A percentile compares a stretch with the other conserved stretches of the same genome.
Conservation (phyloP, 2,329 filamentous ascomycete genomes). For the Tolypocladium ovalisporum region DNA sequence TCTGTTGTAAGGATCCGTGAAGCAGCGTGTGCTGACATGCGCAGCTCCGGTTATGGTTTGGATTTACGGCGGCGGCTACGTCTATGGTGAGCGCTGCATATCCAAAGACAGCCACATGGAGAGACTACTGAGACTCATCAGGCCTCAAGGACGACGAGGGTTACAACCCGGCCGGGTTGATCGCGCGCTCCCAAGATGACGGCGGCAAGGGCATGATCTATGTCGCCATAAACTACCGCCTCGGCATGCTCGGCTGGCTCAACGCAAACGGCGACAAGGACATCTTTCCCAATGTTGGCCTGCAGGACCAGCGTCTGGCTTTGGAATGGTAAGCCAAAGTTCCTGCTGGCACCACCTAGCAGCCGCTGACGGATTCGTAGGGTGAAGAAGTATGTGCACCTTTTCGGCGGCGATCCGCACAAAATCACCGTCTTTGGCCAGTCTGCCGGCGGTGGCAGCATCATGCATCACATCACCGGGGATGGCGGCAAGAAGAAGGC, state of each 20-base stretch:
- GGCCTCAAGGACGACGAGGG: conserved; percentile 19
- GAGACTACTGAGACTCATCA: not conserved
- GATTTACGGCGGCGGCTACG: conserved; percentile 35
- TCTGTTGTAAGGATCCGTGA: not conserved
- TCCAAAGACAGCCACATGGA: not conserved
- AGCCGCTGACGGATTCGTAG: not conserved
- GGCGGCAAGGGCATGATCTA: conserved; percentile 25
- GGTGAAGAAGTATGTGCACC: conserved; percentile 34
- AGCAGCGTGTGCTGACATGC: not conserved
- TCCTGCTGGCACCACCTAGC: not conserved
- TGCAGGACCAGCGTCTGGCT: conserved; percentile 36
- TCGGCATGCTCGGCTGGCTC: conserved; percentile 34
- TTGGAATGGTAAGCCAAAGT: conserved; percentile 27
- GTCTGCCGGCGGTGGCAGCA: conserved; percentile 38
- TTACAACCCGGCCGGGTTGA: conserved; percentile 25
- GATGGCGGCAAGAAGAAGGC: conserved; percentile 24
- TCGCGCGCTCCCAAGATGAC: conserved; percentile 15
- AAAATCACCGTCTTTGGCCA: conserved; percentile 34
- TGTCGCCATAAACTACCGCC: conserved; percentile 28
- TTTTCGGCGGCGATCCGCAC: conserved; percentile 37
- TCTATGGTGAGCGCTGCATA: conserved; percentile 1
- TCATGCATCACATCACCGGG: conserved; percentile 37
- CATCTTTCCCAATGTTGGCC: conserved; percentile 32
- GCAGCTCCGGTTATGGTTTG: conserved; percentile 31
- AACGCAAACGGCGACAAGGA: conserved; percentile 25